These are phyloP conservation scores for Collybia mongolica DNA, from an alignment of 768 basidiomycete species.

Conservation along the genomic window DNA sequence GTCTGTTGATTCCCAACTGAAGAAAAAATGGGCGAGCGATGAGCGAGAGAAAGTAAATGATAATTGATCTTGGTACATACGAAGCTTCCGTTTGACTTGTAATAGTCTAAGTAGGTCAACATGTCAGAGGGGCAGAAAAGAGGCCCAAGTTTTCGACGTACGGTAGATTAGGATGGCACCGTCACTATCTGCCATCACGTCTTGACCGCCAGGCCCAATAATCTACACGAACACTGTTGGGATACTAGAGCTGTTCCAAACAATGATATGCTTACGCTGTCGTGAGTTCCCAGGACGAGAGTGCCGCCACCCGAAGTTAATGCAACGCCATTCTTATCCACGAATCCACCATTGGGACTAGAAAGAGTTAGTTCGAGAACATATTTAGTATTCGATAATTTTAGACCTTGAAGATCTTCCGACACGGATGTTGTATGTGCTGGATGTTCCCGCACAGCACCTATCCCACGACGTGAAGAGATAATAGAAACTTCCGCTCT, in stretches of 20 bases:
- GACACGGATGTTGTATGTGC: slow-evolving; percentile 62
- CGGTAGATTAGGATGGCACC: slow-evolving; percentile 45
- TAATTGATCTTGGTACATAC: slow-evolving; percentile 21
- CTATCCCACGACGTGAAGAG: slow-evolving; percentile 57
- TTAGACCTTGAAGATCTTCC: slow-evolving; percentile 44
- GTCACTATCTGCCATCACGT: slow-evolving; percentile 42
- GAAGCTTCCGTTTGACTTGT: slow-evolving; percentile 41
- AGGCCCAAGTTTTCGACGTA: slow-evolving; percentile 23
- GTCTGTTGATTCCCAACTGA: slow-evolving; percentile 47
- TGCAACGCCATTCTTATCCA: slow-evolving; percentile 44
- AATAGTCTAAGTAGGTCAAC: slow-evolving; percentile 37
- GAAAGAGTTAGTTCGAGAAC: background rate
- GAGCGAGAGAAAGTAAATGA: background rate
- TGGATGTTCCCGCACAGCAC: slow-evolving; percentile 48
- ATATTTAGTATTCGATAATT: background rate
- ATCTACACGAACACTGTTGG: slow-evolving; percentile 28
- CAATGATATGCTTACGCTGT: slow-evolving; percentile 25
- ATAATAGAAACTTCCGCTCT: slow-evolving; percentile 46
- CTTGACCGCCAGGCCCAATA: slow-evolving; percentile 55
- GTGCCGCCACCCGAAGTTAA: slow-evolving; percentile 51
- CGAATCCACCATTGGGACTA: slow-evolving; percentile 43
- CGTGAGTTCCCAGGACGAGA: slow-evolving; percentile 45
- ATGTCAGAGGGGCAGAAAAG: background rate
- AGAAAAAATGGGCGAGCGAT: background rate
- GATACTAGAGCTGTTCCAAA: background rate